Percentiles rank a stretch among this genome's conserved stretches.
phyloP scores from a whole-genome alignment of 2,329 filamentous ascomycete genomes.

The Teratosphaeria pseudoeucalypti region DNA sequence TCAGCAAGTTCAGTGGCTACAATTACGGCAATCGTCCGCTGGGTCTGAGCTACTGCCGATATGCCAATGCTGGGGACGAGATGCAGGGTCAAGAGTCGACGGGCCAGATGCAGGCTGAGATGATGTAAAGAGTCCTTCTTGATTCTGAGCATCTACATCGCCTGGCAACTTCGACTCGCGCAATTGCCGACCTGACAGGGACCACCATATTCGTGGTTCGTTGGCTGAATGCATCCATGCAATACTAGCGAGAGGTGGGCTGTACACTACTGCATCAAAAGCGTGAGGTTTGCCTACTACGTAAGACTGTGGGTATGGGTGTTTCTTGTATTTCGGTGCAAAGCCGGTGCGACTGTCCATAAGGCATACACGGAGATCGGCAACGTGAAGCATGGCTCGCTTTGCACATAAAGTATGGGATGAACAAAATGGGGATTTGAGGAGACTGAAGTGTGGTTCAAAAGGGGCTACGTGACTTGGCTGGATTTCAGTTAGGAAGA shows the following conservation, averaged over 20 bases:
- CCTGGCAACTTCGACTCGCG: neutral
- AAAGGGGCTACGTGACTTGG: neutral
- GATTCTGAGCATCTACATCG: neutral
- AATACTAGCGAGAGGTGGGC: neutral
- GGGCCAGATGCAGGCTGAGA: constrained; percentile 86
- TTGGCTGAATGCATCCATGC: neutral
- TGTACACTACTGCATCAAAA: neutral
- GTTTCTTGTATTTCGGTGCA: neutral
- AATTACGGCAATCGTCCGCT: constrained; percentile 93
- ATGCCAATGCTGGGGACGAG: constrained; percentile 57
- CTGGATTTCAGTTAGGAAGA: neutral
- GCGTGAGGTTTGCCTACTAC: neutral
- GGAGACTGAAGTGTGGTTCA: neutral
- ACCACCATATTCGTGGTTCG: neutral
- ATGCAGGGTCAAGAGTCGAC: constrained; percentile 73
- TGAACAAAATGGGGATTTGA: neutral
- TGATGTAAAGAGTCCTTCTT: constrained; percentile 57
- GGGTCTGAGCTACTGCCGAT: constrained; percentile 88
- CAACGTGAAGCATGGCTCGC: neutral
- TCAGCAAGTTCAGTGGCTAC: constrained; percentile 94
- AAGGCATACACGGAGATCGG: neutral
- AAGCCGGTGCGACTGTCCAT: neutral
- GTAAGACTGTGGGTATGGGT: neutral
- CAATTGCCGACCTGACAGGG: neutral
- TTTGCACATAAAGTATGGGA: neutral